Evolutionary conservation across 1,139 yeast genomes (phyloP), one percentile per base, ranked within the genome.

Genomic region (Hyphopichia burtonii): DNA sequence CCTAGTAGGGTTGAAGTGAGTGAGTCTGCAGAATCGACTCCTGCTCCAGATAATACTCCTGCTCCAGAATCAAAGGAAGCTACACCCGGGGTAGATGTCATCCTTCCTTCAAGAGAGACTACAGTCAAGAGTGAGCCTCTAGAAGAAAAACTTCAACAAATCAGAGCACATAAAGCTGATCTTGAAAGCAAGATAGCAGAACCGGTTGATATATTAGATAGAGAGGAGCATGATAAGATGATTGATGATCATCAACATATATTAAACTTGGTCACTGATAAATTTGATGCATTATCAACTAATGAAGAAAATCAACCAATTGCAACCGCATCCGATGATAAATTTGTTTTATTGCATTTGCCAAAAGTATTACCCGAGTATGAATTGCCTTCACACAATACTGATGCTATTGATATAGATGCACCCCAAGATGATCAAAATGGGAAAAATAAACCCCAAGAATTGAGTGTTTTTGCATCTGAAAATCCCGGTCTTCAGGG

Each of bases 321-420:
- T 11, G 25, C 22, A n/a, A n/a, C 31, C 15, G 30, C 39, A 31
- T n/a, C 45, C 31, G 51, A 51, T 25, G 59, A 58, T 32, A 51
- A 53, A 37, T 70, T 78, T 45, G 65, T 84, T 46, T 69, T 87
- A 40, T 65, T 89, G 52, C 96, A 90, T 56, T 65, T 90, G 44
- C 96, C 96, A 5, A 75, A 79, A 32, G 63, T 76, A 14, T 63
- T 86, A 42, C 96, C 96, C 0, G 50, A 64, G 10, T 82, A 83
- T 46, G 51, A 50, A 18, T 47, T n/a, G 10, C 32, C 32, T n/a
- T 3, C 19, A 10, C n/a, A 54, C 38, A 44, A 52, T 17, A 5
- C 31, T n/a, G n/a, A n/a, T n/a, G n/a, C n/a, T n/a, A n/a, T 16
- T 5, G 34, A 17, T 16, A 12, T 11, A 17, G 16, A 10, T 31